Evolutionary conservation across 805 yeast genomes (phyloP).

Genomic region (Zygotorulaspora chibaensis): DNA sequence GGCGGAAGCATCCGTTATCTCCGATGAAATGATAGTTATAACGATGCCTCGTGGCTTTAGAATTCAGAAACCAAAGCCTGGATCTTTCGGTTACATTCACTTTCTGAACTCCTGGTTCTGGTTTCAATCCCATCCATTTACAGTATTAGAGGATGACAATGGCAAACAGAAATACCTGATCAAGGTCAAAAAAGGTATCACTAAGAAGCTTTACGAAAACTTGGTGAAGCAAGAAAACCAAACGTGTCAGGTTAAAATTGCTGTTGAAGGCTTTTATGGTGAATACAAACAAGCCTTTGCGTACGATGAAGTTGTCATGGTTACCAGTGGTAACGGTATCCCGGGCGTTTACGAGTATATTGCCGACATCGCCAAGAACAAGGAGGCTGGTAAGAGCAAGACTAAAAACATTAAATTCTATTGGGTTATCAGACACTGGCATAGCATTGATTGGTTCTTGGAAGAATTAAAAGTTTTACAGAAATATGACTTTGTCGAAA

Average conservation of each 20-base stretch:
- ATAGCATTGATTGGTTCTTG: constrained; percentile 47
- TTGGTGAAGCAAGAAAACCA: constrained; percentile 32
- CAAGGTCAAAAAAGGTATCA: constrained; percentile 52
- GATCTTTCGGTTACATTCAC: constrained; percentile 54
- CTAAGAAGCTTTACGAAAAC: constrained; percentile 40
- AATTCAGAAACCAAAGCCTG: constrained; percentile 48
- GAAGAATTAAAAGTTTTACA: constrained; percentile 37
- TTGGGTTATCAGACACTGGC: constrained; percentile 60
- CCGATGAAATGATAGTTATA: constrained; percentile 40
- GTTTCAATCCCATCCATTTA: constrained; percentile 68
- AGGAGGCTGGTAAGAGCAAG: constrained; percentile 15
- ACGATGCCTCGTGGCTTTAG: constrained; percentile 10
- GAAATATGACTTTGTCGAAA: constrained; percentile 17
- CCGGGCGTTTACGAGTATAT: constrained; percentile 46
- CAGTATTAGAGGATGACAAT: constrained; percentile 40
- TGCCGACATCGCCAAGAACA: constrained; percentile 19
- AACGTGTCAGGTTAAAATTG: constrained; percentile 37
- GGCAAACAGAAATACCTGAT: constrained; percentile 24
- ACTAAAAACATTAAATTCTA: constrained; percentile 40
- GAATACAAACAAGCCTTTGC: constrained; percentile 35
- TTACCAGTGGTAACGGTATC: constrained; percentile 53
- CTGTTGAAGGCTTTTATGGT: constrained; percentile 64
- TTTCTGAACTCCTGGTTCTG: constrained; percentile 35
- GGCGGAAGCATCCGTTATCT: constrained; percentile 37
- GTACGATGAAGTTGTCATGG: constrained; percentile 37